phyloP scores from a whole-genome alignment of 768 basidiomycete genomes.

The Tricholoma matsutake region DNA sequence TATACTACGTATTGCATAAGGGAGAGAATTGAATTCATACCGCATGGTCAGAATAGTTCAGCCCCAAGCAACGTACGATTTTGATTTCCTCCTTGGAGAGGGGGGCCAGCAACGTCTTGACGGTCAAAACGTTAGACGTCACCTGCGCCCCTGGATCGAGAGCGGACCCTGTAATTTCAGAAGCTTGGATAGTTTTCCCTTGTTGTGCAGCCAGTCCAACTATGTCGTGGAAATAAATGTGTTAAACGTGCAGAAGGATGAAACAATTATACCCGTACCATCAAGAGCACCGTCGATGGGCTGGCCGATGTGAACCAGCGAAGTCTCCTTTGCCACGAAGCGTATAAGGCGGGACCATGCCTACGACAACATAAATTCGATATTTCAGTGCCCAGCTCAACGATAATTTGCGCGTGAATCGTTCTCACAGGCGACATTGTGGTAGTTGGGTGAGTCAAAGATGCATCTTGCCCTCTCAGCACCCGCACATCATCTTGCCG shows the following conservation, averaged over 20 bases:
- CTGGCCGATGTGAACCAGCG: slow-evolving; percentile 72
- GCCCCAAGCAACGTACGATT: slow-evolving; percentile 70
- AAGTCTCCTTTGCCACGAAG: slow-evolving; percentile 75
- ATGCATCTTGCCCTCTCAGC: too few relatives aligned
- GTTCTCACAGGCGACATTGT: slow-evolving; percentile 5
- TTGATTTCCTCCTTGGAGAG: slow-evolving; percentile 65
- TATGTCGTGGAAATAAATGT: slow-evolving; percentile 21
- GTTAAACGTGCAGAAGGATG: neutral
- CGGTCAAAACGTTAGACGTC: slow-evolving; percentile 61
- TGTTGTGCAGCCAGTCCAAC: slow-evolving; percentile 58
- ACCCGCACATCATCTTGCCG: neutral
- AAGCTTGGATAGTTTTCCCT: slow-evolving; percentile 56
- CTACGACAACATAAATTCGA: slow-evolving; percentile 27
- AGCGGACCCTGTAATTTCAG: slow-evolving; percentile 69
- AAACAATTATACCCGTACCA: slow-evolving; percentile 33
- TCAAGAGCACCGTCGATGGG: slow-evolving; percentile 67
- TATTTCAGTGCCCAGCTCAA: neutral
- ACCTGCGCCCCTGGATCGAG: slow-evolving; percentile 67
- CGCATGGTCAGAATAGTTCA: slow-evolving; percentile 87
- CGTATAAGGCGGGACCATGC: slow-evolving; percentile 82
- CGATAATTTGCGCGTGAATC: neutral
- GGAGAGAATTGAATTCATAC: slow-evolving; percentile 31
- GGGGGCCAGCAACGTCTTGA: slow-evolving; percentile 67
- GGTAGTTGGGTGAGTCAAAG: neutral
- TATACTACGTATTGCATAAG: neutral